Evolutionary conservation across 78 protist genomes (phyloP), one percentile per base, ranked within the genome.

Genomic region (Cavenderia fasciculata): DNA sequence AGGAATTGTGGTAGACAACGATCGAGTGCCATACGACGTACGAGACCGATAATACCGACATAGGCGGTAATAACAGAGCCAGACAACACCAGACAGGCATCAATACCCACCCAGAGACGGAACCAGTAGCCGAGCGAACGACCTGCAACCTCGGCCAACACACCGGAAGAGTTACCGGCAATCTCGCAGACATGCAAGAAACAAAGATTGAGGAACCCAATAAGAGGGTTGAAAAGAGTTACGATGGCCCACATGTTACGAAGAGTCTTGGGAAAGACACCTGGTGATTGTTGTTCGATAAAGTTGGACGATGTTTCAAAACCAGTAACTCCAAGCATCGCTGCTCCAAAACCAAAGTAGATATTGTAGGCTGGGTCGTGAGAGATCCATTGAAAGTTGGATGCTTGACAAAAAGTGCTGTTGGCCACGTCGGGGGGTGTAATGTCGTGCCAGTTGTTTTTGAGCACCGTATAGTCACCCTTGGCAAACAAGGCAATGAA

Each of bases 31-130:
- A 96, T 77, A 27, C 98, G 87, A 18, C 92, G 31, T 1, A 91
- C 94, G 1, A 96, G 75, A 19, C 98, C 98, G 76, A 54, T 86
- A 41, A 94, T 82, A 49, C 98, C 98, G n/a, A 96, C 98, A 31
- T 86, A 94, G 19, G 70, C 75, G 10, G 95, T 82, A 40, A 82
- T 33, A 0, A 95, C 97, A 4, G 96, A 87, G 36, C 97, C 97
- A 25, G 90, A 87, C 18, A 92, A 85, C 18, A 95, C 97, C n/a
- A 95, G 43, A 21, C 23, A 23, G 19, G 97, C 97, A 47, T 95
- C 96, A 21, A 93, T 59, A n/a, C 78, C 49, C 18, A 95, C 77
- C 94, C 75, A 74, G 0, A 41, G n/a, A 6, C 66, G 27, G 19
- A 95, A 87, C 95, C 95, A 95, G 1, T 33, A 18, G 2, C 94